Base-by-base conservation (phyloP, 495 filamentous ascomycete species). In the Hypoxylon cercidicola region DNA sequence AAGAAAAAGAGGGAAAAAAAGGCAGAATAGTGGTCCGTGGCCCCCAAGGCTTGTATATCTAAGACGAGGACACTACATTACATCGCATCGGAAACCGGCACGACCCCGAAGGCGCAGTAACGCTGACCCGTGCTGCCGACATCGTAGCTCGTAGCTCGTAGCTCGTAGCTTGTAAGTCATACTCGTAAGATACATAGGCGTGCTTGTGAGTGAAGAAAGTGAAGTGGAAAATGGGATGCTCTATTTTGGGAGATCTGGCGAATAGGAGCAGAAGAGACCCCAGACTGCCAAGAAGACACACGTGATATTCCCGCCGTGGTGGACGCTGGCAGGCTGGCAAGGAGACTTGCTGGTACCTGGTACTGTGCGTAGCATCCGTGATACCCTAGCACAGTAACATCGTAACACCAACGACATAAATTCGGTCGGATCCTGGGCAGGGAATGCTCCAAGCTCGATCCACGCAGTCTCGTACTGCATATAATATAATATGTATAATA, bases 271-370 rank as follows among this genome's bases (percentile, higher is more conserved):
- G 7, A 28, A 49, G n/a, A 5, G 2, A 43, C 28, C 55, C 51
- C 52, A 18, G 50, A 56, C n/a, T 40, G 50, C 49, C 55, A 60
- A 68, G 55, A 43, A 8, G 19, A 56, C 46, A 53, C 65, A 68
- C 65, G 65, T 68, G 65, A 68, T 68, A 51, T 55, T 60, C 60
- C 59, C 53, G 49, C 60, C 54, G 35, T 44, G 51, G 58, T 63
- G 50, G 44, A 56, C 28, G 35, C 47, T 19, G 34, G 21, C n/a
- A n/a, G n/a, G n/a, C n/a, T n/a, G 25, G 7, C 25, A 28, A 28
- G 25, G 3, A 28, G 25, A 28, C 25, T 7, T 28, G 25, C 25
- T 28, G 25, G 25, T 28, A 4, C 25, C 15, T 20, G 44, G 32
- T 18, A 35, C 18, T 19, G 13, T 55, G 30, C 3, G 25, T 28